A percentile compares a stretch with the other conserved stretches of the same genome.
These are phyloP conservation scores for Fusarium penzigii DNA, from an alignment of 2,329 filamentous ascomycete genomes.

Conservation along the genomic window DNA sequence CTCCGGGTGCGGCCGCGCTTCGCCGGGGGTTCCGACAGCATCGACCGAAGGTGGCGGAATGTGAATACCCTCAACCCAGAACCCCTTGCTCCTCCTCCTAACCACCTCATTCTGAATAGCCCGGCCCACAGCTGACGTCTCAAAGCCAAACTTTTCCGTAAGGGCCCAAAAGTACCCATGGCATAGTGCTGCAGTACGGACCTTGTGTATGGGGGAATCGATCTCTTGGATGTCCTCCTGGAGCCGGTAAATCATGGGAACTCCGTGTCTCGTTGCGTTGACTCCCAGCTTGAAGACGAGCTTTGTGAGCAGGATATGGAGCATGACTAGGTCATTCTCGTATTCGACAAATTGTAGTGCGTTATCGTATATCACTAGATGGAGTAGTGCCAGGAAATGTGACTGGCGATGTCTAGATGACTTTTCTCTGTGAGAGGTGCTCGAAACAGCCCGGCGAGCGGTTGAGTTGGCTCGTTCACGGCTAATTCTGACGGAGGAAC, in stretches of 20 bases:
- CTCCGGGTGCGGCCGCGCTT: conserved; percentile 43
- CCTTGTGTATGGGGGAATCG: conserved; percentile 67
- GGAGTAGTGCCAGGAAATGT: conserved; percentile 79
- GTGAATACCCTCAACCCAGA: conserved; percentile 77
- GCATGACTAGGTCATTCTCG: conserved; percentile 72
- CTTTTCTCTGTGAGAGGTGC: conserved; percentile 63
- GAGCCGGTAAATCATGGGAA: conserved; percentile 86
- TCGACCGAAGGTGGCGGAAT: conserved; percentile 68
- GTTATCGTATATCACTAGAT: conserved; percentile 88
- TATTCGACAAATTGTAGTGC: conserved; percentile 71
- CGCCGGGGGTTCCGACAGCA: conserved; percentile 57
- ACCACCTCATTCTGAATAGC: conserved; percentile 76
- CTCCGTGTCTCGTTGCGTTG: conserved; percentile 74
- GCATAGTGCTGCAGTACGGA: conserved; percentile 79
- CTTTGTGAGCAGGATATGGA: conserved; percentile 75
- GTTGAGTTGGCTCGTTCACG: conserved; percentile 38
- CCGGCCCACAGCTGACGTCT: conserved; percentile 66
- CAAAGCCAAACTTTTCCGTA: conserved; percentile 75
- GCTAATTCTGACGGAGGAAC: conserved; percentile 43
- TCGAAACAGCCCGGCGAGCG: conserved; percentile 67
- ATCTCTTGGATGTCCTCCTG: conserved; percentile 79
- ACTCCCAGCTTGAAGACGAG: conserved; percentile 78
- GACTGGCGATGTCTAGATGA: conserved; percentile 52
- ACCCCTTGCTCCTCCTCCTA: conserved; percentile 68
- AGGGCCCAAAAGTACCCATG: conserved; percentile 88